These are phyloP conservation scores for Cutaneotrichosporon sp. DNA, from an alignment of 1,284 basidiomycete species.

Conservation along the genomic window DNA sequence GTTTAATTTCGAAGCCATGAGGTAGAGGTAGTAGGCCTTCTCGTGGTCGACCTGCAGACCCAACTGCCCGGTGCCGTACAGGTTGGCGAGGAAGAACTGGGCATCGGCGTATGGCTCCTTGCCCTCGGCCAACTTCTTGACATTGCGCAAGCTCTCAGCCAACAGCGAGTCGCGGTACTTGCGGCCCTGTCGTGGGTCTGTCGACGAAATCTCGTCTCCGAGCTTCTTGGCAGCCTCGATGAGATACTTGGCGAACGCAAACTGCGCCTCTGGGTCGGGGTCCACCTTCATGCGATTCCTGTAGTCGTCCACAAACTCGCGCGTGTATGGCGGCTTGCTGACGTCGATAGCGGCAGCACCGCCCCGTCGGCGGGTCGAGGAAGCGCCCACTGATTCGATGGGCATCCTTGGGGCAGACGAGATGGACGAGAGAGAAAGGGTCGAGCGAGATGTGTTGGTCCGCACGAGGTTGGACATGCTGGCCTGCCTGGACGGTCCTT, in stretches of 20 bases:
- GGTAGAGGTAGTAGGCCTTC: conserved; percentile 95
- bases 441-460: conserved; percentile 47
- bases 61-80: conserved; percentile 91
- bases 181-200: conserved; percentile 56
- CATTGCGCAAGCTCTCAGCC: conserved; percentile 84
- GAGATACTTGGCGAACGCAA: conserved; percentile 94
- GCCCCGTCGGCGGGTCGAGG: conserved; percentile 55
- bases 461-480: conserved; percentile 41
- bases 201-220: conserved; percentile 70
- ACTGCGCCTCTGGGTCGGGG: conserved; percentile 98
- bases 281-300: conserved; percentile 95
- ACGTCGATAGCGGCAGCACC: conserved; percentile 75
- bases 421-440: conserved; percentile 33
- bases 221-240: conserved; percentile 98
- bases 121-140: conserved; percentile 69
- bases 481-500: conserved; percentile 35
- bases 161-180: conserved; percentile 91
- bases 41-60: conserved; percentile 96
- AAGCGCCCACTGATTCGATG: conserved; percentile 58
- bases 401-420: conserved; percentile 38
- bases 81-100: conserved; percentile 99
- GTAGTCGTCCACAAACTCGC: conserved; percentile 97
- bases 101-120: conserved; percentile 86
- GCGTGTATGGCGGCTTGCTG: conserved; percentile 84
- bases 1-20: conserved; percentile 97